These are phyloP conservation scores for Crucibulum laeve DNA, from an alignment of 768 basidiomycete genomes.

Conservation along the genomic window DNA sequence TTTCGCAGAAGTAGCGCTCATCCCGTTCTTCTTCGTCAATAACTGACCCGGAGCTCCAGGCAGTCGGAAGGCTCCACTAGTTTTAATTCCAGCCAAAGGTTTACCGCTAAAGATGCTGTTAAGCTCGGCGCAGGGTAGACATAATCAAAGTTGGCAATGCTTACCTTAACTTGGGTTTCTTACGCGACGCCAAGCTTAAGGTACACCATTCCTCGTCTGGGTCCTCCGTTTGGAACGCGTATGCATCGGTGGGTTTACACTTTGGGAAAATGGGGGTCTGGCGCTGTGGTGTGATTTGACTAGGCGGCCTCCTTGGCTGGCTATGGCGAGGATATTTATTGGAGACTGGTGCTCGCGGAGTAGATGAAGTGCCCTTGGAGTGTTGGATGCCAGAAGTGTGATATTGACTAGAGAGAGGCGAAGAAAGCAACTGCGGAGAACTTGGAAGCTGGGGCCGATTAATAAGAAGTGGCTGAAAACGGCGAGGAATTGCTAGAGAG, in stretches of 20 bases:
- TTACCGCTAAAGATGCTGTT: background rate
- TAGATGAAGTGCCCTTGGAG: too few relatives aligned
- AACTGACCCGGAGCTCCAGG: background rate
- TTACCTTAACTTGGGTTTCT: background rate
- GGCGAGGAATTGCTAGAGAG: too few relatives aligned
- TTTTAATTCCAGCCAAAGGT: background rate
- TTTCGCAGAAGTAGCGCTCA: slow-evolving; percentile 15
- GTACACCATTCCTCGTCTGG: slow-evolving; percentile 6
- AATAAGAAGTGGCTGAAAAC: too few relatives aligned
- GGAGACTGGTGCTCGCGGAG: too few relatives aligned
- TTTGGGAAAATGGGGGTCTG: background rate
- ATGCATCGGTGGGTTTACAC: background rate
- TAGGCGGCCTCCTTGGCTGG: too few relatives aligned
- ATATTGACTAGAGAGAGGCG: too few relatives aligned
- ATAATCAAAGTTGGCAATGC: background rate
- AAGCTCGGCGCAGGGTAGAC: background rate
- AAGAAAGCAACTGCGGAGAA: too few relatives aligned
- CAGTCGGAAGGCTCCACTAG: background rate
- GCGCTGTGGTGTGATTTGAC: too few relatives aligned
- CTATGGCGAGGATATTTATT: too few relatives aligned
- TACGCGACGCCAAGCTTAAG: slow-evolving; percentile 11
- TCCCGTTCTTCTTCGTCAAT: slow-evolving; percentile 12
- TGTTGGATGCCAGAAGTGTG: too few relatives aligned
- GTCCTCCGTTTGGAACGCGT: background rate
- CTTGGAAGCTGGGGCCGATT: too few relatives aligned